Evolutionary conservation across 306 rosid genomes (phyloP).

Genomic region (Quercus engelmannii): DNA sequence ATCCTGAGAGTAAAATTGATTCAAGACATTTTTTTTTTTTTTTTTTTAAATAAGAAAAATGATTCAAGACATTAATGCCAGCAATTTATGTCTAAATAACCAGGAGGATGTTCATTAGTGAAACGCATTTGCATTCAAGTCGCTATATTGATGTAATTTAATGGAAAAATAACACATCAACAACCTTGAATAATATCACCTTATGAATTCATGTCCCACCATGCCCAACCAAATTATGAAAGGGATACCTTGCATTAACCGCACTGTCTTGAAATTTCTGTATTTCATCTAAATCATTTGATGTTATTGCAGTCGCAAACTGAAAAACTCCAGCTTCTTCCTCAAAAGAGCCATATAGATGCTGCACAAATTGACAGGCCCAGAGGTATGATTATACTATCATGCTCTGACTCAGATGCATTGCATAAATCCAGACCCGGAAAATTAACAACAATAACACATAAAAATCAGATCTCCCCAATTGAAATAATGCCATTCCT

Average conservation of each 20-base stretch:
- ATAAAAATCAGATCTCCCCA: not conserved
- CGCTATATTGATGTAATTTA: not conserved
- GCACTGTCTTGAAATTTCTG: slow-evolving; percentile 80
- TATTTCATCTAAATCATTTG: slow-evolving; percentile 89
- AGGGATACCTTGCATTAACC: slow-evolving; percentile 59
- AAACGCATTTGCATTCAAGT: not conserved
- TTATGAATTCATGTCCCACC: slow-evolving; percentile 8
- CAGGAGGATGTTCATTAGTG: not conserved
- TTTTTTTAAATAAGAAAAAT: not conserved
- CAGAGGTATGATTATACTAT: slow-evolving; percentile 11
- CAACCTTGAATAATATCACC: not conserved
- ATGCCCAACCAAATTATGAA: slow-evolving; percentile 18
- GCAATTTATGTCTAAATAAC: not conserved
- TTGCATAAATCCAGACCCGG: not conserved
- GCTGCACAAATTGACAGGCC: slow-evolving; percentile 41
- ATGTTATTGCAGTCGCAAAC: slow-evolving; percentile 84
- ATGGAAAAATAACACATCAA: not conserved
- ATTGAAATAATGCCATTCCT: not conserved
- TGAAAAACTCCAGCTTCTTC: slow-evolving; percentile 78
- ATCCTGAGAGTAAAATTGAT: slow-evolving; percentile 1
- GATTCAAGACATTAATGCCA: slow-evolving; percentile 6
- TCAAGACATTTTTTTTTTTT: not conserved
- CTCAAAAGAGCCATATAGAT: slow-evolving; percentile 70
- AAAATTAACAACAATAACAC: not conserved
- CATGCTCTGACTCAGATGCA: not conserved